Conservation (phyloP, 768 basidiomycete genomes). For the Russula sp. region DNA sequence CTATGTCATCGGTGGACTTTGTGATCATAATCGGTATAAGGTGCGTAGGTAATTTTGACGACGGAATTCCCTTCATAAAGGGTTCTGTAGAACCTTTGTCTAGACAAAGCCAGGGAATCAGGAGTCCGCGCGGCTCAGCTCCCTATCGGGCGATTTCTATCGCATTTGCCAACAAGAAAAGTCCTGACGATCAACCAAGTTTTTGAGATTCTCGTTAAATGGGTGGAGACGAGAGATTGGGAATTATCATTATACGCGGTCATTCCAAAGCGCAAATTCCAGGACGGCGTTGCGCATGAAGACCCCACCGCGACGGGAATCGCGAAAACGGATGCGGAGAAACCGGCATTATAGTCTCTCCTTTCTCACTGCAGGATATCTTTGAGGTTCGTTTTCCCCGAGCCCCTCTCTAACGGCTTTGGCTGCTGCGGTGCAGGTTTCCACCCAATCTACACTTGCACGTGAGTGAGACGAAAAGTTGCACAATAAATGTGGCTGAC, state of each 20-base stretch:
- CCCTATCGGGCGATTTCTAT: slow-evolving; percentile 90
- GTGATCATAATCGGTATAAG: slow-evolving; percentile 96
- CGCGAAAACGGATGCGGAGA: slow-evolving; percentile 3
- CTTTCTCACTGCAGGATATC: slow-evolving; percentile 47
- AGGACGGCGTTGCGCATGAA: slow-evolving; percentile 42
- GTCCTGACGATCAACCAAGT: slow-evolving; percentile 96
- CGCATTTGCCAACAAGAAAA: slow-evolving; percentile 83
- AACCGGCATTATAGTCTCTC: background rate
- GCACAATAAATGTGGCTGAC: slow-evolving; percentile 43
- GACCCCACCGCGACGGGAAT: slow-evolving; percentile 11
- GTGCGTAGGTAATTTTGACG: slow-evolving; percentile 38
- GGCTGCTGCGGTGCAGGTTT: slow-evolving; percentile 68
- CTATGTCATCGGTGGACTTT: slow-evolving; percentile 94
- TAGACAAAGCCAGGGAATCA: slow-evolving; percentile 74
- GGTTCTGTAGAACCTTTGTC: slow-evolving; percentile 70
- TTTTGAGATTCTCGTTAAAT: slow-evolving; percentile 87
- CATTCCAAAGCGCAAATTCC: slow-evolving; percentile 88
- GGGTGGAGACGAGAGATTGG: slow-evolving; percentile 87
- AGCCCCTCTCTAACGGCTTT: slow-evolving; percentile 61
- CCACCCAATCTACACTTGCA: slow-evolving; percentile 67
- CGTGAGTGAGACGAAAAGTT: background rate
- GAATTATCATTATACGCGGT: slow-evolving; percentile 81
- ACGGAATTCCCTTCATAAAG: slow-evolving; percentile 1
- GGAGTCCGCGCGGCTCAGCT: slow-evolving; percentile 82
- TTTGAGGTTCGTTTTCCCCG: slow-evolving; percentile 57